Conservation (phyloP, 805 yeast species). For the Saturnispora saitoi region DNA sequence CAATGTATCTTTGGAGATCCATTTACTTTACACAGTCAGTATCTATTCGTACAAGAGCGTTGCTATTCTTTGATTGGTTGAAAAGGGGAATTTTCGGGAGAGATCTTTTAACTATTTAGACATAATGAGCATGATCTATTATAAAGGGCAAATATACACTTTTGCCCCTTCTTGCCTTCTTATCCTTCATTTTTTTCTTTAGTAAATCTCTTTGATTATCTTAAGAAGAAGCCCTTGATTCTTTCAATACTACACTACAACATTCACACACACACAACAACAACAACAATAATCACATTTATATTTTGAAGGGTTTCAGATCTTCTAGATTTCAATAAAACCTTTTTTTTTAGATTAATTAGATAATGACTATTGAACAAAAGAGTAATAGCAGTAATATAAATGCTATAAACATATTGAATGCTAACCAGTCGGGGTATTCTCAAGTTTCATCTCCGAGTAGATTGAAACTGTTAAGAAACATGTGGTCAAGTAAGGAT, state of each 20-base stretch:
- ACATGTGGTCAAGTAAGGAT: not conserved
- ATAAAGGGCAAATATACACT: not conserved
- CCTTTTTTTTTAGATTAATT: not conserved
- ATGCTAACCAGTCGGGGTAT: not conserved
- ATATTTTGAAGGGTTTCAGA: not conserved
- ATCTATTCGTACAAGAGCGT: slow-evolving; percentile 75
- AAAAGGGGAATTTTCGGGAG: slow-evolving; percentile 86
- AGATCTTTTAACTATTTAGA: slow-evolving; percentile 33
- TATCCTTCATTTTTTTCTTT: not conserved
- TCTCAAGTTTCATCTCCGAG: not conserved
- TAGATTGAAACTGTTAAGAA: not conserved
- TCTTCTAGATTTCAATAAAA: not conserved
- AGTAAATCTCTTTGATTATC: not conserved
- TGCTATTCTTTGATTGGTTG: slow-evolving; percentile 82
- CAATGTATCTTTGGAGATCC: slow-evolving; percentile 89
- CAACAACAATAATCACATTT: not conserved
- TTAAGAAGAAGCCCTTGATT: not conserved
- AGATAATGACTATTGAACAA: not conserved
- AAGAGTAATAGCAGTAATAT: not conserved
- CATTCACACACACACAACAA: not conserved
- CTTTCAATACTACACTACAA: not conserved
- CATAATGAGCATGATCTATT: not conserved
- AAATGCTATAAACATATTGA: not conserved
- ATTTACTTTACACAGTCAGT: slow-evolving; percentile 91
- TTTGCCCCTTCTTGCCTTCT: not conserved